Evolutionary conservation across 139 green algal genomes (phyloP), one percentile per base, ranked within the genome.

Genomic region (Yamagishiella unicocca): DNA sequence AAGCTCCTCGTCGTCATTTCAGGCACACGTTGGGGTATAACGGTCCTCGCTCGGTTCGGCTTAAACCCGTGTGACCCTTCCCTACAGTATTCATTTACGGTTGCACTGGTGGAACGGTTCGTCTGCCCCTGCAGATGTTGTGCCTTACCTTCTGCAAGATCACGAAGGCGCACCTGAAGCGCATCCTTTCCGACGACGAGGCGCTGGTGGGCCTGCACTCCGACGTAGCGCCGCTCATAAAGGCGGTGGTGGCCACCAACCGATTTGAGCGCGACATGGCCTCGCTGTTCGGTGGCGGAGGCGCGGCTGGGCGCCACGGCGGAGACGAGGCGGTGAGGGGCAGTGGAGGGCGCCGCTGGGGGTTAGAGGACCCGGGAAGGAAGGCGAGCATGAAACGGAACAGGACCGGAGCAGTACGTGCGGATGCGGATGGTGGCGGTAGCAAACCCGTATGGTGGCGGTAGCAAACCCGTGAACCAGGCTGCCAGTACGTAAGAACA

Each of bases 231-330:
- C 76, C 42, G 21, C 76, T 55, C 19, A 27, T 89, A 68, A 90
- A 87, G 43, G 72, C 86, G 29, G 95, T 99, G 67, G 96, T 99
- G 37, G 88, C 95, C 73, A 99, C 98, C 46, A 96, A 98, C 90
- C 97, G 98, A 78, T 99, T 99, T 90, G 98, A 99, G 90, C 76
- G 89, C 46, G 98, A 99, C 82, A 96, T 99, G 94, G 94, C 94
- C 8, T 88, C 94, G 1, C 62, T 93, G 21, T 99, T 99, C 92
- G 94, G 92, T 0, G 93, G 94, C 66, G 66, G 89, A 29, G 54
- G 53, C 24, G 27, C 58, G 64, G 77, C 77, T 2, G 79, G 79
- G 61, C 12, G 54, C 38, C 43, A 40, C 14, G 67, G 67, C 43
- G 82, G 46, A 12, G 82, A 87, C 14, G 80, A 67, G 2, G 29